Percentiles rank a stretch among this genome's conserved stretches.
These are phyloP conservation scores for Talinum fruticosum DNA, from an alignment of 148 eudicot genomes.

Conservation along the genomic window DNA sequence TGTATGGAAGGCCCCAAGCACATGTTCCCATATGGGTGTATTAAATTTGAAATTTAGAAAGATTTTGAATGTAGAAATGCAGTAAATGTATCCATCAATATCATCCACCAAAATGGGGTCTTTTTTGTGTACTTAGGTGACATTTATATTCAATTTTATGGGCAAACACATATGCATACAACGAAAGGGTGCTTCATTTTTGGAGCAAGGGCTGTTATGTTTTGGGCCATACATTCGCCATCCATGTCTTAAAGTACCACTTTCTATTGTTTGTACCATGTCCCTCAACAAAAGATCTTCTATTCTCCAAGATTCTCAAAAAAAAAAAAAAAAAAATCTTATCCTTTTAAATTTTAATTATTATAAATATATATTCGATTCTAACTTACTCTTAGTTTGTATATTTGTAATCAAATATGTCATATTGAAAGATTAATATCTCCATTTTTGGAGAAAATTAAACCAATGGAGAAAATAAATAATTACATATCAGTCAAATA, in stretches of 20 bases:
- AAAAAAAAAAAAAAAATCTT: no score
- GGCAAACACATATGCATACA: not conserved
- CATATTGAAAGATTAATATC: no score
- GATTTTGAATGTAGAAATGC: not conserved
- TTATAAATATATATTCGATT: no score
- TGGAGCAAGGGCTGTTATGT: not conserved
- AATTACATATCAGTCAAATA: no score
- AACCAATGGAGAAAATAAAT: no score
- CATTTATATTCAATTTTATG: not conserved
- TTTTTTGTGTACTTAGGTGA: not conserved
- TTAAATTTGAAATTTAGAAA: not conserved
- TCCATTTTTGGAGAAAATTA: no score
- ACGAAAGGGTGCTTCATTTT: not conserved
- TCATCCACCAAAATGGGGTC: not conserved
- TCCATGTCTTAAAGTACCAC: not conserved
- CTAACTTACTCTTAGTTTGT: no score
- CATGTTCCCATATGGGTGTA: not conserved
- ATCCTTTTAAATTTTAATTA: not conserved
- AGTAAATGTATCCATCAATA: not conserved
- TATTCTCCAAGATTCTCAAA: not conserved
- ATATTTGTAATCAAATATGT: no score
- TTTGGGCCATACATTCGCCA: not conserved
- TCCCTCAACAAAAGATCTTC: not conserved
- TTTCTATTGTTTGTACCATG: not conserved
- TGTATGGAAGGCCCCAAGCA: not conserved